Conservation (phyloP, 192 early-diverging fungal species). For the Coemansia sp. region DNA sequence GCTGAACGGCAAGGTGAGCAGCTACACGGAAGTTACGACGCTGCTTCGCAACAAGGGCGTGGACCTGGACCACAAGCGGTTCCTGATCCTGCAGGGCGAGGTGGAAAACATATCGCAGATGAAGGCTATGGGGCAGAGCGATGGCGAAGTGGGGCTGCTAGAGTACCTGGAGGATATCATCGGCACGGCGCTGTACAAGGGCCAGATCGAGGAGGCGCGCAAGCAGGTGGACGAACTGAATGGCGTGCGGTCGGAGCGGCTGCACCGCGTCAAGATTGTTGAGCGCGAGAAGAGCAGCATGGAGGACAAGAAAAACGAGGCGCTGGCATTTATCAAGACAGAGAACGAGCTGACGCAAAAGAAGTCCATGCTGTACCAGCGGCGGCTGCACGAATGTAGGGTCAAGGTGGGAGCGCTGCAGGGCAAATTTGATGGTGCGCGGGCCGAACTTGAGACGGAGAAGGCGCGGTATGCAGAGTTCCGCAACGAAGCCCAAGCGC, state of each 20-base stretch:
- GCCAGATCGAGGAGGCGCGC: constrained; percentile 72
- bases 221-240: constrained; percentile 72
- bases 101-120: constrained; percentile 98
- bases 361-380: constrained; percentile 76
- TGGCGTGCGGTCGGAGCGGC: constrained; percentile 71
- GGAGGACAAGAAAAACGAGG: constrained; percentile 79
- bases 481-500: constrained; percentile 59
- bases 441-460: constrained; percentile 60
- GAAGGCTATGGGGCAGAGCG: constrained; percentile 92
- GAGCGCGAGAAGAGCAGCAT: constrained; percentile 83
- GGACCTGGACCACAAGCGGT: constrained; percentile 97
- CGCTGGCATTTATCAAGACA: constrained; percentile 71
- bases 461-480: constrained; percentile 58
- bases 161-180: constrained; percentile 99
- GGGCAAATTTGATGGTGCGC: constrained; percentile 55
- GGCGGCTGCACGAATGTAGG: constrained; percentile 63
- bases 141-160: constrained; percentile 91
- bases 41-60: constrained; percentile 83
- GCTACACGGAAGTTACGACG: constrained; percentile 79
- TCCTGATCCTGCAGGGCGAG: constrained; percentile 97
- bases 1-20: constrained; percentile 66
- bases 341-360: constrained; percentile 77
- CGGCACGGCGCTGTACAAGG: constrained; percentile 87
- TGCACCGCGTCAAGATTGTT: constrained; percentile 83
- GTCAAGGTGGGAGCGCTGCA: constrained; percentile 51